phyloP scores from a whole-genome alignment of 768 basidiomycete species.

The Tylopilus rubrobrunneus region DNA sequence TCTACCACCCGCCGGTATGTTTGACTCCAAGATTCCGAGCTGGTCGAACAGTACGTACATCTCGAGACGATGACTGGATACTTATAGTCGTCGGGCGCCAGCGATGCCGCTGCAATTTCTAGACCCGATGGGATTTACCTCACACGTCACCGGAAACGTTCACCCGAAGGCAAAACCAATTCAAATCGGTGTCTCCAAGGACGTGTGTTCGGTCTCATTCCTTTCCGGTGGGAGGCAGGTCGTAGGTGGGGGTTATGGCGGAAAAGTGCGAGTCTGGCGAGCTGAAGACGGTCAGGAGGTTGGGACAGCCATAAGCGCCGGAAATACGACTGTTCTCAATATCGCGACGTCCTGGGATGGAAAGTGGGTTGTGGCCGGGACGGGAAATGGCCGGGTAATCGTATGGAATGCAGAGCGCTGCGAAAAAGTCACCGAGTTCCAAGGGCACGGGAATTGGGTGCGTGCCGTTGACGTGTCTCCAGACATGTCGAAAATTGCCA shows the following conservation, averaged over 20 bases:
- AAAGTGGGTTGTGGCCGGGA: slow-evolving; percentile 8
- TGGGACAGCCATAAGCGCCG: slow-evolving; percentile 6
- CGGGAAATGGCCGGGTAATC: neutral
- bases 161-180: neutral
- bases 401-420: slow-evolving; percentile 10
- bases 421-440: slow-evolving; percentile 5
- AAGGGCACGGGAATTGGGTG: slow-evolving; percentile 8
- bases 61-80: neutral
- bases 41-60: neutral
- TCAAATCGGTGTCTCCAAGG: slow-evolving; percentile 3
- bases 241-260: slow-evolving; percentile 9
- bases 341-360: slow-evolving; percentile 7
- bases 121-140: neutral
- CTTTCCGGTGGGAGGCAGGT: slow-evolving; percentile 4
- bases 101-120: neutral
- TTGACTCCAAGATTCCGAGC: neutral
- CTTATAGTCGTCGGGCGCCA: neutral
- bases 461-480: slow-evolving; percentile 17
- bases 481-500: slow-evolving; percentile 5
- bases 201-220: slow-evolving; percentile 9
- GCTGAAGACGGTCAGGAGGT: slow-evolving; percentile 1
- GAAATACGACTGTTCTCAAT: slow-evolving; percentile 1
- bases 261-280: slow-evolving; percentile 5
- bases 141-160: neutral
- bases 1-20: neutral